These are phyloP conservation scores for Neurospora tetraspora DNA, from an alignment of 495 filamentous ascomycete species.

Conservation along the genomic window DNA sequence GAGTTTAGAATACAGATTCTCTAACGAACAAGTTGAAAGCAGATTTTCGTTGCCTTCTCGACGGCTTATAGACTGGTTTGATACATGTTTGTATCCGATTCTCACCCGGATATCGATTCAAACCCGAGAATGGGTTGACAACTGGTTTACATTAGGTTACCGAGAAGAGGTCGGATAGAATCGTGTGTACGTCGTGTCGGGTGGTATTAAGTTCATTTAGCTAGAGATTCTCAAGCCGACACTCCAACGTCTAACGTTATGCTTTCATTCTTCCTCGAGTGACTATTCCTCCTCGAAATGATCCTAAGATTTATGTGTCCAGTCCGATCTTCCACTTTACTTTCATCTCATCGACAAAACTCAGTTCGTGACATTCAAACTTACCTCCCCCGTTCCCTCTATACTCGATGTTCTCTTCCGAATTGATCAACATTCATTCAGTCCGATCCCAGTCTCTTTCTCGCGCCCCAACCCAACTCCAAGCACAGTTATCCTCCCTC, in stretches of 20 bases:
- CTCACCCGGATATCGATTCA: not conserved
- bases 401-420: not conserved
- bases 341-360: not conserved
- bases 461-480: not conserved
- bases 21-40: not conserved
- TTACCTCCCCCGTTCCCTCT: not conserved
- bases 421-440: not conserved
- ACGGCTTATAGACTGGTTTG: not conserved
- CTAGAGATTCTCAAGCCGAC: not conserved
- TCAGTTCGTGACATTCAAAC: not conserved
- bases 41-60: not conserved
- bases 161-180: not conserved
- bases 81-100: not conserved
- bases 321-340: not conserved
- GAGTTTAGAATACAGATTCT: not conserved
- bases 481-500: not conserved
- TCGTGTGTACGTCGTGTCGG: not conserved
- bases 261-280: not conserved
- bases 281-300: not conserved
- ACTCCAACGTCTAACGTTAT: not conserved
- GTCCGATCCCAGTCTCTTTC: not conserved
- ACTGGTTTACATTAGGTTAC: not conserved
- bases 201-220: not conserved
- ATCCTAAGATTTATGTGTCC: not conserved
- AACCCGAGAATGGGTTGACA: not conserved